Evolutionary conservation across 2,329 filamentous ascomycete species (phyloP), one percentile per base, ranked within the genome.

Genomic region (Pseudofabraea citricarpa): DNA sequence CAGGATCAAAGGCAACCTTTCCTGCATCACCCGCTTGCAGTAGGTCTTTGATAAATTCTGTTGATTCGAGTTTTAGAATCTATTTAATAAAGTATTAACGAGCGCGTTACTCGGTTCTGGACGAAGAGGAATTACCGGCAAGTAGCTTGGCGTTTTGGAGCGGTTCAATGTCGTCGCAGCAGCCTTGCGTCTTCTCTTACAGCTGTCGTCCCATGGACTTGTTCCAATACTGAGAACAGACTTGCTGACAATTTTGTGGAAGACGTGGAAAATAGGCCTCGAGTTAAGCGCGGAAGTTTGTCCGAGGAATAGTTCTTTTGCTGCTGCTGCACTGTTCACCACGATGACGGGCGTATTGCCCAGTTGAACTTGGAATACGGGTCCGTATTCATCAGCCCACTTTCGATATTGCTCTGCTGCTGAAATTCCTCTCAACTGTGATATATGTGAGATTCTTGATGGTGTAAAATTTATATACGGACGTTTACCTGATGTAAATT

Each of bases 111-210:
- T n/a, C n/a, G n/a, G n/a, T n/a, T n/a, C n/a, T n/a, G n/a, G n/a
- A n/a, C n/a, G n/a, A n/a, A n/a, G n/a, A n/a, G 13, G 13, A 78
- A 2, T 83, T 64, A 52, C 81, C 0, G 72, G 68, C 2, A 83
- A 67, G 48, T 83, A 84, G 0, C 72, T 78, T 3, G 74, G 72
- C 1, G 83, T 75, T 0, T 76, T 77, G 0, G 79, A 78, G 37
- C 79, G 76, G 58, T 84, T 83, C 15, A 84, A 63, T 1, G 80
- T 79, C 5, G 76, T 75, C 0, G 79, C 79, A 2, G 79, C 79
- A 16, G 77, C 79, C 59, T 83, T 84, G 43, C 79, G 69, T 20
- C 79, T 68, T 6, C 77, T 68, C 58, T 83, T 84, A 24, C 83
- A 62, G 1, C 74, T 79, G 3, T 83, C 79, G 42, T 73, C 79